phyloP scores from a whole-genome alignment of 129 eudicot genomes.

The Silybum marianum region DNA sequence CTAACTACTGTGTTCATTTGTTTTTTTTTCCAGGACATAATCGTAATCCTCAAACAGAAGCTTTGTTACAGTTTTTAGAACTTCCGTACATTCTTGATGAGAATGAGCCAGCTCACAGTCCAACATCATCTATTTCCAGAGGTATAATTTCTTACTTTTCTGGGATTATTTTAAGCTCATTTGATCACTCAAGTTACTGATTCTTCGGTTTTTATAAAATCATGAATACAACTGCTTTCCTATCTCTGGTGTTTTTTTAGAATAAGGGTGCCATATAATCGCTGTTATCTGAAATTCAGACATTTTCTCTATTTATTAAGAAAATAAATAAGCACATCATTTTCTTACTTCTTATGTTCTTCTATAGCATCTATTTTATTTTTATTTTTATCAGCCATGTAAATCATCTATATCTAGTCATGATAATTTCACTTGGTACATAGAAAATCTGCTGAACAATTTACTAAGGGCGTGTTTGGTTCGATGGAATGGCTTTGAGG shows the following conservation, averaged over 20 bases:
- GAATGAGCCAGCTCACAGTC: slow-evolving; percentile 33
- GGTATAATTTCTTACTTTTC: slow-evolving; percentile 37
- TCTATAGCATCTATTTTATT: not conserved
- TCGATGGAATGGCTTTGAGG: too few relatives aligned
- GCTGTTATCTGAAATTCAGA: not conserved
- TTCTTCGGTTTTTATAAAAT: not conserved
- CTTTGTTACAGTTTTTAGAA: slow-evolving; percentile 60
- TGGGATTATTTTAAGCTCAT: slow-evolving; percentile 7
- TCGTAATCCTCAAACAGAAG: slow-evolving; percentile 89
- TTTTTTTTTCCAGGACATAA: slow-evolving; percentile 46
- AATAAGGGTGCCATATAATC: not conserved
- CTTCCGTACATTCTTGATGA: slow-evolving; percentile 74
- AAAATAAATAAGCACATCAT: not conserved
- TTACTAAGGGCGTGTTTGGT: too few relatives aligned
- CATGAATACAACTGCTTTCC: not conserved
- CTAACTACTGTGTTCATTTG: not conserved
- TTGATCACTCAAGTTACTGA: not conserved
- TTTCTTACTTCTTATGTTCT: not conserved
- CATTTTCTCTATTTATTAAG: not conserved
- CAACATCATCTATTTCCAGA: slow-evolving; percentile 41
- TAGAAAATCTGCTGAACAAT: not conserved
- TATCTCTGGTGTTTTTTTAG: not conserved
- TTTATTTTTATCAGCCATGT: not conserved
- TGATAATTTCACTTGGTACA: too few relatives aligned
- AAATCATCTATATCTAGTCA: not conserved